These are phyloP conservation scores for Leptomonas seymouri DNA, from an alignment of 208 protist genomes.

Conservation along the genomic window DNA sequence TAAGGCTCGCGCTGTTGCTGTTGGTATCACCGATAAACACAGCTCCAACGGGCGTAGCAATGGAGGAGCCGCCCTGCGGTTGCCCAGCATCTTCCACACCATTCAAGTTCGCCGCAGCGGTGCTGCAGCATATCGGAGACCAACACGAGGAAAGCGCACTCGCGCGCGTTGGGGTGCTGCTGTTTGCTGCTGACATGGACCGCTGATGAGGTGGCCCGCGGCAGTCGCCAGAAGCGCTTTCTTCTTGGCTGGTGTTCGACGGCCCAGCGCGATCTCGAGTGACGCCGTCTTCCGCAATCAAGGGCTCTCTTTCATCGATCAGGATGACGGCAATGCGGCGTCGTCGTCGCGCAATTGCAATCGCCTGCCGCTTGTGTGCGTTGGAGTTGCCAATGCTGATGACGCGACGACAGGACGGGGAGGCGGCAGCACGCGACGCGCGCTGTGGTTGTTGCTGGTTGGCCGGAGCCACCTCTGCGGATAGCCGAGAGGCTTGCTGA, in stretches of 20 bases:
- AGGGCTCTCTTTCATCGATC: constrained; percentile 27
- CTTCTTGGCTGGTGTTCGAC: not conserved
- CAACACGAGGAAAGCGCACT: not conserved
- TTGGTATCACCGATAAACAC: too few relatives aligned
- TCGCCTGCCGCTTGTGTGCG: constrained; percentile 21
- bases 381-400: constrained; percentile 27
- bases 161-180: not conserved
- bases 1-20: too few relatives aligned
- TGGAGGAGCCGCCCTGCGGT: too few relatives aligned
- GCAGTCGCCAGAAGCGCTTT: not conserved
- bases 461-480: not conserved
- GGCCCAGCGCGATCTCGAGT: not conserved
- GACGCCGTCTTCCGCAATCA: not conserved
- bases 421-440: not conserved
- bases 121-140: not conserved
- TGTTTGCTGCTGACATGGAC: not conserved
- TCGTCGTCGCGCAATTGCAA: constrained; percentile 24
- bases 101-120: not conserved
- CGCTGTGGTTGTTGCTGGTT: constrained; percentile 8
- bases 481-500: constrained; percentile 2
- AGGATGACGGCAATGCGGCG: constrained; percentile 29
- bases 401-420: constrained; percentile 17
- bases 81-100: not conserved
- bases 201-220: not conserved
- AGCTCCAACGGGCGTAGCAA: too few relatives aligned